A percentile compares a stretch with the other conserved stretches of the same genome.
Conservation (phyloP, 1,284 basidiomycete genomes). For the Microbotryomycetes sp. region DNA sequence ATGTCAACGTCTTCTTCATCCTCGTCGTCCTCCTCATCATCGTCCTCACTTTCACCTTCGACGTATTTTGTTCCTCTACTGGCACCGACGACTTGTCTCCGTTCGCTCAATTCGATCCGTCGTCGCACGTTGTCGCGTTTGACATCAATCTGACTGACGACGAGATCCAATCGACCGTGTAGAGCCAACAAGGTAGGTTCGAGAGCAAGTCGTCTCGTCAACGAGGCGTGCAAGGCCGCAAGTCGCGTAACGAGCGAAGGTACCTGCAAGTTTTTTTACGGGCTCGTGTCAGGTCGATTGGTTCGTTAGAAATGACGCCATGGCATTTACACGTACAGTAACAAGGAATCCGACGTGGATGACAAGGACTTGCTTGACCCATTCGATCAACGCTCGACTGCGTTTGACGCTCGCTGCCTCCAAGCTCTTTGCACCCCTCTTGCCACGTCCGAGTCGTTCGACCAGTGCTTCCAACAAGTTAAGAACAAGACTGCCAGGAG, state of each 20-base stretch:
- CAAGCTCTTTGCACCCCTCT: constrained; percentile 63
- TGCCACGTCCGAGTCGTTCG: constrained; percentile 70
- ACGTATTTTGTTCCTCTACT: neutral
- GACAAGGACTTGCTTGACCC: constrained; percentile 80
- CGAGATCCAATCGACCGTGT: constrained; percentile 69
- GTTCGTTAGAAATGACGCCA: constrained; percentile 12
- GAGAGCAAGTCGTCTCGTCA: constrained; percentile 60
- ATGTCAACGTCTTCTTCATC: neutral
- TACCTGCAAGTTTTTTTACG: constrained; percentile 14
- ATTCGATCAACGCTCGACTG: constrained; percentile 77
- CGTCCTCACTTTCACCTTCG: neutral
- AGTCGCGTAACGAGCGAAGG: constrained; percentile 32
- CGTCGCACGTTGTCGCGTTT: constrained; percentile 2
- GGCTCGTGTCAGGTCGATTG: neutral
- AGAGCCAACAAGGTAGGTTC: constrained; percentile 42
- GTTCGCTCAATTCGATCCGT: neutral
- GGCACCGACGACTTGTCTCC: neutral
- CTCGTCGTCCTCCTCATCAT: neutral
- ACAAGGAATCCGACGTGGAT: constrained; percentile 89
- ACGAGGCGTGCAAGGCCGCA: constrained; percentile 63
- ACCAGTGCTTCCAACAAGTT: constrained; percentile 82
- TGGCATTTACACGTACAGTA: constrained; percentile 53
- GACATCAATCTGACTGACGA: constrained; percentile 58
- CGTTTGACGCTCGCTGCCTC: constrained; percentile 58
- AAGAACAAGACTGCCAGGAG: constrained; percentile 72